A percentile compares a stretch with the other conserved stretches of the same genome.
Conservation (phyloP, 495 filamentous ascomycete species). For the Daldinia caldariorum region DNA sequence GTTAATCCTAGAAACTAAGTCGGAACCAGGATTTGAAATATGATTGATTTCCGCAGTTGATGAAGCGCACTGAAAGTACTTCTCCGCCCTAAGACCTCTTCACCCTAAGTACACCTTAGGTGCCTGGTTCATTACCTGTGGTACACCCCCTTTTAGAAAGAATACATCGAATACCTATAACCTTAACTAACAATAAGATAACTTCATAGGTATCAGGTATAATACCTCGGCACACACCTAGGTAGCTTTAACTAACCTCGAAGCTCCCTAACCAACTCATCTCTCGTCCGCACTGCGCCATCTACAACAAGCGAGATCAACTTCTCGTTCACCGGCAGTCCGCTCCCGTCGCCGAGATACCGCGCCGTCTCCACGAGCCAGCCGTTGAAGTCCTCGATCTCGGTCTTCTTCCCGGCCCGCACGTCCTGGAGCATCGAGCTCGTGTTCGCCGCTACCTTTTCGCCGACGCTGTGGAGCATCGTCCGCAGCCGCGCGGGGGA, state of each 20-base stretch:
- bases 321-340: conserved; percentile 45
- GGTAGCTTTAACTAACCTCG: neutral
- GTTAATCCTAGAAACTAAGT: no score
- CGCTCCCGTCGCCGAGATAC: conserved; percentile 35
- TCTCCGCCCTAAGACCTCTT: no score
- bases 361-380: conserved; percentile 67
- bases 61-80: no score
- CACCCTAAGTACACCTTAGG: no score
- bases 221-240: neutral
- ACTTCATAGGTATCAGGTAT: no score
- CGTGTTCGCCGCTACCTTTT: conserved; percentile 71
- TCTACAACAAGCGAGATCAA: conserved; percentile 45
- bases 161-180: no score
- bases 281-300: conserved; percentile 29
- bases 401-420: conserved; percentile 67
- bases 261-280: conserved; percentile 15
- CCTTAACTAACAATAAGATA: no score
- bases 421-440: conserved; percentile 88
- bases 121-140: no score
- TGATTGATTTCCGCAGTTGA: no score
- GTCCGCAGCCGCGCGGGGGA: conserved; percentile 33
- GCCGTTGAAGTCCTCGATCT: conserved; percentile 87
- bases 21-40: no score
- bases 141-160: no score
- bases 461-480: conserved; percentile 57